Conservation (phyloP, 768 basidiomycete species). For the Russula emetica region DNA sequence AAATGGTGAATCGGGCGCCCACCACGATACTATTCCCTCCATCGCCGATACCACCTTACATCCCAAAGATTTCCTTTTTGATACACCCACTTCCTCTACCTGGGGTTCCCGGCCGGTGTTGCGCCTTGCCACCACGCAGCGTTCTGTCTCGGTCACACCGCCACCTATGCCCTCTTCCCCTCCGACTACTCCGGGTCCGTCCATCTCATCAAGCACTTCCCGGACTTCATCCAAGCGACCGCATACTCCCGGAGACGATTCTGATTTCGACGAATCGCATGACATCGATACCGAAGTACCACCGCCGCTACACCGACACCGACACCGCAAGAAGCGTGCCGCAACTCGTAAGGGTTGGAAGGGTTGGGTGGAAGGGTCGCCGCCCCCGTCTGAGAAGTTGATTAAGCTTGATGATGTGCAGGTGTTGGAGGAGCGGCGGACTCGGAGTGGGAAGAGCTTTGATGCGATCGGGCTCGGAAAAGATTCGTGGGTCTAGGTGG, state of each 20-base stretch:
- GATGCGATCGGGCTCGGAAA: slow-evolving; percentile 77
- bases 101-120: slow-evolving; percentile 72
- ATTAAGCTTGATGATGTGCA: slow-evolving; percentile 76
- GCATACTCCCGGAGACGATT: slow-evolving; percentile 63
- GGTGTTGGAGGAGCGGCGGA: slow-evolving; percentile 66
- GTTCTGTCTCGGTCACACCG: slow-evolving; percentile 71
- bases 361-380: slow-evolving; percentile 86
- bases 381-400: slow-evolving; percentile 71
- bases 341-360: slow-evolving; percentile 81
- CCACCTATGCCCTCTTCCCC: slow-evolving; percentile 62
- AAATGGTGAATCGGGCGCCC: slow-evolving; percentile 28
- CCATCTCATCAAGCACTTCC: slow-evolving; percentile 67
- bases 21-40: slow-evolving; percentile 27
- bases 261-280: slow-evolving; percentile 26
- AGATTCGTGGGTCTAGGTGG: slow-evolving; percentile 67
- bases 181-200: slow-evolving; percentile 70
- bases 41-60: slow-evolving; percentile 25
- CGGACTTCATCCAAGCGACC: slow-evolving; percentile 78
- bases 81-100: slow-evolving; percentile 44
- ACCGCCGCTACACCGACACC: slow-evolving; percentile 25
- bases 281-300: slow-evolving; percentile 30
- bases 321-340: slow-evolving; percentile 48
- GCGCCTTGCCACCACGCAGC: slow-evolving; percentile 63
- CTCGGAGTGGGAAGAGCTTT: slow-evolving; percentile 82
- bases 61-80: slow-evolving; percentile 24